Base-by-base conservation (phyloP, 352 stramenopile genomes). In the Phytopythium oedochilum region DNA sequence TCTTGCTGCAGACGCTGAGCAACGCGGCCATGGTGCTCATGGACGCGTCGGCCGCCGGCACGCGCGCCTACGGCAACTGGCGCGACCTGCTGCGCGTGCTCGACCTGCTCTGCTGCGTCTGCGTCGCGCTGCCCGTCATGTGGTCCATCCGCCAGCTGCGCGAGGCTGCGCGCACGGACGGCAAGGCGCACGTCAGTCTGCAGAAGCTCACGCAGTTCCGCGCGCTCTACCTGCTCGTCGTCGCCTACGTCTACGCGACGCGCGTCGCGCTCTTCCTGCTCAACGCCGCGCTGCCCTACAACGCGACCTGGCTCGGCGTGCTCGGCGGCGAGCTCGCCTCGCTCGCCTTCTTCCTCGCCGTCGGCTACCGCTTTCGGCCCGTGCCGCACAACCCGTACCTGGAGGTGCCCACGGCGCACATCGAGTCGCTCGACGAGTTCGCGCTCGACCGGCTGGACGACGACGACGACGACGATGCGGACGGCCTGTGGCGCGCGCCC, bases 191-290 rank as follows among this genome's bases (percentile, higher is more conserved):
- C 46, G 59, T 70, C 36, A 96, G 92, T 31, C 70, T 98, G 26
- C 70, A 83, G 23, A 98, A 98, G 59, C 83, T 99, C 23, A 94
- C 88, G 56, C 86, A 98, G 48, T 99, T 99, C 72, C 90, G 95
- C 36, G 85, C 85, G 12, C 99, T 99, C 70, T 99, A 99, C 70
- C 57, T 98, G 12, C 69, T 98, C 20, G 96, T 99, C 14, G 88
- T 99, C 22, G 81, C 76, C n/a, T 99, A 99, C 62, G 92, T 99
- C 44, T 99, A 99, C 73, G 90, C 98, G 55, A 99, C 97, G 45
- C 83, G 97, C n/a, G 96, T 99, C 62, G 83, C 96, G 46, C 78
- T 98, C 5, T 98, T 97, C 51, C 63, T 99, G 0, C 80, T 99
- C 50, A 70, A 85, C 2, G 90, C 92, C 25, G 89, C 80, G 26